Base-by-base conservation (phyloP, 2,329 filamentous ascomycete genomes). In the Botrytis cinerea region DNA sequence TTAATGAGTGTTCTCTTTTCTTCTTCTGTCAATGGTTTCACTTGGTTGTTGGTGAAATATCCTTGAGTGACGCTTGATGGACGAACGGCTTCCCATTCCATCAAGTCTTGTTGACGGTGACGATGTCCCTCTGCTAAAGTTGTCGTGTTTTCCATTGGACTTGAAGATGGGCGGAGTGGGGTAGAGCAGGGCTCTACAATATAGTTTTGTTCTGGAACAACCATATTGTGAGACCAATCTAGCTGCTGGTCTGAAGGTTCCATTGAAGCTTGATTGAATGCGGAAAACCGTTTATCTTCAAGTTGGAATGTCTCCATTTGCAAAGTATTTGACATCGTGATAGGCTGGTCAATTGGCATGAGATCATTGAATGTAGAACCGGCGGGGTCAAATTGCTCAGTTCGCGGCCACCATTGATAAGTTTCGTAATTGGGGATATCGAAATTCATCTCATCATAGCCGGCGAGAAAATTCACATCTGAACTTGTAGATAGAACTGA, bases 71-170 rank as follows among this genome's bases (percentile, higher is more conserved):
- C 61, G 16, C 70, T 72, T 45, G 60, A 72, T 57, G 70, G 38
- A 38, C 60, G 70, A 25, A 38, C 70, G 28, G 70, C n/a, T 67
- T 72, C 70, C 70, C 70, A 67, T 45, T 72, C 70, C 70, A 72
- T 72, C 18, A 72, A 14, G 18, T 66, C 60, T 35, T 72, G 60
- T 67, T 43, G 70, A 67, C 38, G 20, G 14, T 40, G 60, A 25
- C 8, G 18, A 35, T 45, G n/a, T 35, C 8, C 35, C 2, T 66
- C 48, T 28, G 46, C 20, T 38, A 28, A 57, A 22, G n/a, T 72
- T 38, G n/a, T 51, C 20, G 70, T 72, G 6, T 72, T 72, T 57
- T 72, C 70, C 70, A 72, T 67, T n/a, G 70, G 61, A n/a, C 70
- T 72, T 35, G 70, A 72, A n/a, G 70, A 67, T n/a, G 70, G 70